phyloP scores from a whole-genome alignment of 148 eudicot species.

The Chenopodium suecicum region DNA sequence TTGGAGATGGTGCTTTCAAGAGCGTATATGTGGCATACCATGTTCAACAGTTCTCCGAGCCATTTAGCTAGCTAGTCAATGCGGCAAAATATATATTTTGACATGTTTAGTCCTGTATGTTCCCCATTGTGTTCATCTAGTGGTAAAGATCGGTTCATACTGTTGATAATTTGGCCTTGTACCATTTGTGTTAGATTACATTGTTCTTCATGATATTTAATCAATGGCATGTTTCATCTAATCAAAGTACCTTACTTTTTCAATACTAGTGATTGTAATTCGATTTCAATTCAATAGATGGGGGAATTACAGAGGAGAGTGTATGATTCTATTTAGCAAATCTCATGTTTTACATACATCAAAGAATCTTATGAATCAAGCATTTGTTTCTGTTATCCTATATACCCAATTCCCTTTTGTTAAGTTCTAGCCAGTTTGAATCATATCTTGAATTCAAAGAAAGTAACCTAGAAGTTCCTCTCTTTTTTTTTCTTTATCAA shows the following conservation, averaged over 20 bases:
- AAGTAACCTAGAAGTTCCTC: no score
- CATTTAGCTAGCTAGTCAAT: constrained; percentile 64
- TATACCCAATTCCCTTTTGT: no score
- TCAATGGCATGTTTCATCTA: constrained; percentile 3
- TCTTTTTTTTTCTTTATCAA: no score
- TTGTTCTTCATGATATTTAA: constrained; percentile 4
- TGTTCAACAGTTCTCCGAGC: constrained; percentile 89
- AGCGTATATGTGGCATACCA: constrained; percentile 96
- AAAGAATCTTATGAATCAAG: no score
- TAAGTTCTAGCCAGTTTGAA: no score
- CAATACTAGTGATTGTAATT: not conserved
- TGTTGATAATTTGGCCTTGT: constrained; percentile 18
- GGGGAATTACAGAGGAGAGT: not conserved
- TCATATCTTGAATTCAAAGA: no score
- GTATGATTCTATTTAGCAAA: not conserved
- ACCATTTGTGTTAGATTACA: constrained; percentile 19
- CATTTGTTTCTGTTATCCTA: no score
- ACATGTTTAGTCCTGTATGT: constrained; percentile 19
- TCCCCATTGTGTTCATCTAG: constrained; percentile 7
- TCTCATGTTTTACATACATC: not conserved
- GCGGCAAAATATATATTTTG: not conserved
- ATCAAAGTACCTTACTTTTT: not conserved
- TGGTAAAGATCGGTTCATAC: not conserved
- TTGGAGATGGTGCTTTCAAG: constrained; percentile 93
- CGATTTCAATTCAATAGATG: not conserved